phyloP scores from a whole-genome alignment of 768 basidiomycete genomes.

The Podaxis sp. region DNA sequence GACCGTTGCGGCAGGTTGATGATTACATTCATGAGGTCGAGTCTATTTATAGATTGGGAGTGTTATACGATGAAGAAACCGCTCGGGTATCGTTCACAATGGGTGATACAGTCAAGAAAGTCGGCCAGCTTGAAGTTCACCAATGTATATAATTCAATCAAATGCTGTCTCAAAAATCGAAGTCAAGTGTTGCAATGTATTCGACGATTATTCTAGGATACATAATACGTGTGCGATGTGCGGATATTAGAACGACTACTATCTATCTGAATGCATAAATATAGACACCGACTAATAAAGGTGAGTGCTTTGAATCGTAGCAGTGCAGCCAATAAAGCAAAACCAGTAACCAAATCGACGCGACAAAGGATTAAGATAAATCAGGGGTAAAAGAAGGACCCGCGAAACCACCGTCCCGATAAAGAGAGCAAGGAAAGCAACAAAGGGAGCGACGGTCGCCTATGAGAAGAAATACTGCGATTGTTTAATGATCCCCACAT shows the following conservation, averaged over 20 bases:
- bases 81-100: no score
- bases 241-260: slow-evolving; percentile 1
- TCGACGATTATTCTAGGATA: background rate
- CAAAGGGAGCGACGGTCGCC: slow-evolving; percentile 8
- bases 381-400: background rate
- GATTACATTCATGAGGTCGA: no score
- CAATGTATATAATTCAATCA: no score
- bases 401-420: no score
- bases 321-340: background rate
- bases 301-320: background rate
- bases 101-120: no score
- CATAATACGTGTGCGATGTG: background rate
- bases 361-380: background rate
- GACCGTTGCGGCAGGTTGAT: no score
- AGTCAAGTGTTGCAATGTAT: background rate
- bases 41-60: no score
- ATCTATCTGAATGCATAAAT: background rate
- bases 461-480: slow-evolving; percentile 95
- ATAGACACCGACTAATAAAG: background rate
- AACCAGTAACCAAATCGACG: background rate
- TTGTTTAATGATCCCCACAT: slow-evolving; percentile 76
- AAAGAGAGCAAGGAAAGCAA: no score
- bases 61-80: no score
- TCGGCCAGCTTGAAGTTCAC: background rate
- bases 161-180: no score